Conservation (phyloP, 129 eudicot genomes). For the Solidago caesia region DNA sequence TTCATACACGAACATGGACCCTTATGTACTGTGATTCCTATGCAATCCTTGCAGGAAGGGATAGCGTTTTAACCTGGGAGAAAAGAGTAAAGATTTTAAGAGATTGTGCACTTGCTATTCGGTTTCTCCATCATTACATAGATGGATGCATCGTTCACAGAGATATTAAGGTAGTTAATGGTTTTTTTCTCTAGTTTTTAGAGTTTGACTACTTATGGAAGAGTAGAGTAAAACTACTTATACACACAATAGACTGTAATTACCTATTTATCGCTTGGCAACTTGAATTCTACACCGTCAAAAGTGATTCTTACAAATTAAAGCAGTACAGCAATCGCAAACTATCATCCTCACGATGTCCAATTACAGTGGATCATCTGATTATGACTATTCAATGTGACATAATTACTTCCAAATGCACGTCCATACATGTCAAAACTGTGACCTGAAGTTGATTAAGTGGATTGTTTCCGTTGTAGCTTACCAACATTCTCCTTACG, state of each 20-base stretch:
- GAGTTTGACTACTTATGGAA: no score
- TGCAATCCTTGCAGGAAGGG: constrained; percentile 46
- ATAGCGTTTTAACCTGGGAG: constrained; percentile 63
- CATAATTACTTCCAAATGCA: not conserved
- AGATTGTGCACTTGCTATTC: constrained; percentile 71
- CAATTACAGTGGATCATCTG: not conserved
- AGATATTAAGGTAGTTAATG: constrained; percentile 56
- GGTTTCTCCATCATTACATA: constrained; percentile 57
- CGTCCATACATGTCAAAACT: not conserved
- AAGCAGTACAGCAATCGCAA: no score
- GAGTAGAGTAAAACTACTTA: not conserved
- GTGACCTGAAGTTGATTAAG: not conserved
- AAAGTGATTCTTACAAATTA: no score
- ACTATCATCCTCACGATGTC: no score
- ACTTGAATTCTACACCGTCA: no score
- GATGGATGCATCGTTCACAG: constrained; percentile 88
- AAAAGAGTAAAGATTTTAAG: constrained; percentile 61
- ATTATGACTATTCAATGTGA: not conserved
- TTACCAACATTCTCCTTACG: constrained; percentile 76
- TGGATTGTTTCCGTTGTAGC: constrained; percentile 31
- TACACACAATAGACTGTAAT: not conserved
- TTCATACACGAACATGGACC: not conserved
- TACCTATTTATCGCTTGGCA: no score
- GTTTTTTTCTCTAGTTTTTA: not conserved
- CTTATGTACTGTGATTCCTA: not conserved